Evolutionary conservation across 352 stramenopile genomes (phyloP).

Genomic region (Vaucheria bursata): DNA sequence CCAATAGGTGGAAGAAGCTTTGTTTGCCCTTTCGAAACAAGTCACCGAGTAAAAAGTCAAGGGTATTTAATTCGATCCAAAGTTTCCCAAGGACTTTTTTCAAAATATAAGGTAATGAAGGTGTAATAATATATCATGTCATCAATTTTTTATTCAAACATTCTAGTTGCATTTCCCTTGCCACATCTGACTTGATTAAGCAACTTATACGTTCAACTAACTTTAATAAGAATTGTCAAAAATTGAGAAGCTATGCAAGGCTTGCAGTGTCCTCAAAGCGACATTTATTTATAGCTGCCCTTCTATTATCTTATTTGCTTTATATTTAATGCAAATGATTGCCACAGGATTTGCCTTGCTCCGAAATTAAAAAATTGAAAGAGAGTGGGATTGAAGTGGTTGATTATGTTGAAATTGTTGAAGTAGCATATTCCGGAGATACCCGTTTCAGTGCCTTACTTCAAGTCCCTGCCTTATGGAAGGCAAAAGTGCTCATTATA

Average conservation of each 20-base stretch:
- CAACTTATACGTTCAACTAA: neutral
- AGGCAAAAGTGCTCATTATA: constrained; percentile 38
- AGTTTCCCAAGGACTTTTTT: neutral
- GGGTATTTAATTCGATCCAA: constrained; percentile 4
- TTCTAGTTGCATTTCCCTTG: neutral
- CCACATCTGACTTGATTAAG: neutral
- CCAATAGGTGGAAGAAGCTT: neutral
- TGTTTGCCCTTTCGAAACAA: constrained; percentile 3
- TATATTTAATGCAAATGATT: neutral
- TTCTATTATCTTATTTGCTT: neutral
- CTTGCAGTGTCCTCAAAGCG: neutral
- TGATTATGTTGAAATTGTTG: constrained; percentile 19
- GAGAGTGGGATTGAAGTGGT: constrained; percentile 21
- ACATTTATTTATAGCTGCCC: neutral
- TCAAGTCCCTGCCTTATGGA: constrained; percentile 22
- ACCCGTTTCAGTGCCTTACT: constrained; percentile 29
- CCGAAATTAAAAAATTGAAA: neutral
- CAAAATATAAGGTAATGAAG: neutral
- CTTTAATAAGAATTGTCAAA: neutral
- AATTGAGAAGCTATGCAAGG: neutral
- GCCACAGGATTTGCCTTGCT: neutral
- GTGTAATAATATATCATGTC: neutral
- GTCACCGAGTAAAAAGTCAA: constrained; percentile 13
- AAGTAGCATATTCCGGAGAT: constrained; percentile 48
- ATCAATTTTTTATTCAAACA: neutral